These are phyloP conservation scores for Lophium mytilinum DNA, from an alignment of 495 filamentous ascomycete genomes.

Conservation along the genomic window DNA sequence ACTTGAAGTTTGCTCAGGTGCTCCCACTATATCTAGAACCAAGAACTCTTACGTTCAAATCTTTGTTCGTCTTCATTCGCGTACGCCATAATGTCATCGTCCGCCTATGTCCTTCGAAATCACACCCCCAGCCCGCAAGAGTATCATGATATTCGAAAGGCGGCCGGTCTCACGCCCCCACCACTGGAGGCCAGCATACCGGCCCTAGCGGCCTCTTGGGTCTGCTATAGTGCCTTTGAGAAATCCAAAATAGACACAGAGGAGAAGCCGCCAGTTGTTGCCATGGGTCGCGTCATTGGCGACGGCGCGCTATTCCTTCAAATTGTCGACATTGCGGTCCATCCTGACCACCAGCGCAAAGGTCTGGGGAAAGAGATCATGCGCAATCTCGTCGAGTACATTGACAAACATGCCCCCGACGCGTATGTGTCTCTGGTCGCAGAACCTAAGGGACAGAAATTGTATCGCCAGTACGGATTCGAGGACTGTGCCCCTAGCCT, in stretches of 20 bases:
- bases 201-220: conserved; percentile 37
- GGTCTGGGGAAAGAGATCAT: conserved; percentile 44
- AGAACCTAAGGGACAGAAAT: conserved; percentile 37
- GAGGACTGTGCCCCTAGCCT: conserved; percentile 25
- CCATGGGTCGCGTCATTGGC: conserved; percentile 46
- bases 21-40: no score
- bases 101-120: conserved; percentile 9
- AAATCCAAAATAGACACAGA: neutral
- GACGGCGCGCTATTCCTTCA: conserved; percentile 50
- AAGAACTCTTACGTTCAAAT: no score
- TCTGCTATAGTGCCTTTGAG: conserved; percentile 36
- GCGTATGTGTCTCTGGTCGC: conserved; percentile 43
- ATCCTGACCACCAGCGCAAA: conserved; percentile 41
- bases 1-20: no score
- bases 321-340: conserved; percentile 46
- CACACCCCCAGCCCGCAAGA: conserved; percentile 15
- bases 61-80: no score
- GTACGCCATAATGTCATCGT: conserved; percentile 1
- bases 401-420: conserved; percentile 34
- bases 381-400: conserved; percentile 35
- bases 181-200: conserved; percentile 34
- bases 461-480: conserved; percentile 46
- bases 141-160: conserved; percentile 36
- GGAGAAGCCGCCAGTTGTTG: conserved; percentile 27
- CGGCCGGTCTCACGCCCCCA: conserved; percentile 34